Percentiles rank a stretch among this genome's conserved stretches.
Evolutionary conservation across 2,329 filamentous ascomycete genomes (phyloP).

Genomic region (Pleurostoma richardsiae): DNA sequence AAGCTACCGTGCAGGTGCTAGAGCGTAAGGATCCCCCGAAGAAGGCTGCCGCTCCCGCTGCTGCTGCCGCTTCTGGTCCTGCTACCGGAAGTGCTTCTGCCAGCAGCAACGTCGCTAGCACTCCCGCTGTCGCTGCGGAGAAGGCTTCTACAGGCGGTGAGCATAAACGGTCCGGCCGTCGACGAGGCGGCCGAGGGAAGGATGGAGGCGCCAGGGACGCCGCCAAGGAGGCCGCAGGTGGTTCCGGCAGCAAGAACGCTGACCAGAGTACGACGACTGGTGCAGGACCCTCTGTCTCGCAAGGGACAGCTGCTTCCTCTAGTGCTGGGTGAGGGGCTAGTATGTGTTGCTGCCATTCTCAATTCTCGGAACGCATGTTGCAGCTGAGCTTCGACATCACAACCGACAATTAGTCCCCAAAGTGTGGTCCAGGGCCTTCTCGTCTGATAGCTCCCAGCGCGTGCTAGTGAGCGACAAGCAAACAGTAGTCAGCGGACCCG

Average conservation of each 20-base stretch:
- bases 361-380: no score
- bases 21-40: constrained; percentile 64
- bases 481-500: no score
- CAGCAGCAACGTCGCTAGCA: neutral
- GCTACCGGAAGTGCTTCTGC: neutral
- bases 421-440: no score
- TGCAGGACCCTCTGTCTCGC: neutral
- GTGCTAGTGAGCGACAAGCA: no score
- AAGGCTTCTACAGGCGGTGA: neutral
- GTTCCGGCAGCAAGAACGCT: constrained; percentile 3
- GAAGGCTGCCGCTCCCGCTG: constrained; percentile 17
- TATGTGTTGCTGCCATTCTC: no score
- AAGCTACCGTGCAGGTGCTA: constrained; percentile 81
- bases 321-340: constrained; percentile 4
- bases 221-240: constrained; percentile 1
- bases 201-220: constrained; percentile 1
- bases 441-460: no score
- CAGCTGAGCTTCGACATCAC: no score
- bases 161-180: constrained; percentile 2
- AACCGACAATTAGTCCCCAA: no score
- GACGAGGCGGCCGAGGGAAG: constrained; percentile 9
- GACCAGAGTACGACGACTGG: constrained; percentile 1
- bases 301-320: neutral
- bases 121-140: neutral
- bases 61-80: neutral